Evolutionary conservation across 2,329 filamentous ascomycete species (phyloP), one percentile per base, ranked within the genome.

Genomic region (Didymella sp.): DNA sequence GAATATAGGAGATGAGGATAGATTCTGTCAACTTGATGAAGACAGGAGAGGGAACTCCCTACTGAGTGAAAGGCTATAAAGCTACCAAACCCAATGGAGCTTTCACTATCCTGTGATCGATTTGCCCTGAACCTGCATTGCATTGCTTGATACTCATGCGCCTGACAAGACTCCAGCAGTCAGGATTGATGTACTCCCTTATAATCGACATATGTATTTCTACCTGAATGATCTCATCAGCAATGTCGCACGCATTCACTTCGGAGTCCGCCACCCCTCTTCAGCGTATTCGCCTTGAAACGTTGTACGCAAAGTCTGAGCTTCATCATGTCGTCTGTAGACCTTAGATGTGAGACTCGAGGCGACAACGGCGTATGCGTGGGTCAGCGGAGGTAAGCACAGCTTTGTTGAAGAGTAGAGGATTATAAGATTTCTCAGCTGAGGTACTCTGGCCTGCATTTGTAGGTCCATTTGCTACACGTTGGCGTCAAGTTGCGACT

Each of bases 261-360:
- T 13, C 33, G 12, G 2, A 15, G 1, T n/a, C 17, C 3, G 21
- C 21, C 13, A 50, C 52, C 11, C 49, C 63, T 50, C 40, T 56
- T 62, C 31, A 63, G 35, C 3, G 60, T 56, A n/a, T 56, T 46
- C 17, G 40, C 22, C 19, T 75, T 69, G 7, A 62, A 1, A 72
- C 74, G 59, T 73, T 68, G 56, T 73, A 76, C 2, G 71, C 74
- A 55, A 65, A 73, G 25, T 74, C 66, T 4, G 57, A 62, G 55
- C 60, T 76, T 66, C 13, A 44, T n/a, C 65, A 67, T 67, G 38
- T 1, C 8, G 38, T 8, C 5, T 24, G 37, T 12, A 30, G 9
- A 13, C 6, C 6, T 9, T 30, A 30, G 28, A 30, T 8, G 28
- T 30, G 28, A 30, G 28, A 30, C 28, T 30, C 28, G 28, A 7